Evolutionary conservation across 371 early-diverging fungal species (phyloP).

Genomic region (Nosema bombycis): DNA sequence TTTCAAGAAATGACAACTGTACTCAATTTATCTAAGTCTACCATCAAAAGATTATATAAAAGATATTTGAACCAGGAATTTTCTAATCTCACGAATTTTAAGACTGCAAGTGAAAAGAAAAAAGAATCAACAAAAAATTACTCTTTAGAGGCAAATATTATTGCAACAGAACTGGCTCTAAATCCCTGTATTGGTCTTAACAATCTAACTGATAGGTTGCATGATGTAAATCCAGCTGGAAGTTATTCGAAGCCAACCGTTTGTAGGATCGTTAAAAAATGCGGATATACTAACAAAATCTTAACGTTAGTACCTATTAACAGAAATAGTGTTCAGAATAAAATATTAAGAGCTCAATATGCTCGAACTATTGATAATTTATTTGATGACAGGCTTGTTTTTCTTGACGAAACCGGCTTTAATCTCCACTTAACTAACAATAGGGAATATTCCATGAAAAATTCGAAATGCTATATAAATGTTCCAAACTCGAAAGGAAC

Average conservation of each 20-base stretch:
- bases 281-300: neutral
- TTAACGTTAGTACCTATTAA: neutral
- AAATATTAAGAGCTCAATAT: neutral
- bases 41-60: neutral
- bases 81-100: neutral
- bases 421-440: neutral
- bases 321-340: neutral
- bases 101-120: neutral
- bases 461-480: neutral
- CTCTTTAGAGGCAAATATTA: neutral
- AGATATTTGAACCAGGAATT: neutral
- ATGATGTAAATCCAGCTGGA: neutral
- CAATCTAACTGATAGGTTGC: neutral
- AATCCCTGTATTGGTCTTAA: neutral
- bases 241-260: neutral
- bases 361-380: neutral
- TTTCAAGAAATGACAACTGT: neutral
- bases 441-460: constrained; percentile 1
- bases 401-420: constrained; percentile 12
- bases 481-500: neutral
- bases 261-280: neutral
- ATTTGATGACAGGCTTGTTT: neutral
- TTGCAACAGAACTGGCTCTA: neutral
- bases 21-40: neutral
- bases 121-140: neutral